Evolutionary conservation across 139 green algal genomes (phyloP), one percentile per base, ranked within the genome.

Genomic region (Volvox africanus): DNA sequence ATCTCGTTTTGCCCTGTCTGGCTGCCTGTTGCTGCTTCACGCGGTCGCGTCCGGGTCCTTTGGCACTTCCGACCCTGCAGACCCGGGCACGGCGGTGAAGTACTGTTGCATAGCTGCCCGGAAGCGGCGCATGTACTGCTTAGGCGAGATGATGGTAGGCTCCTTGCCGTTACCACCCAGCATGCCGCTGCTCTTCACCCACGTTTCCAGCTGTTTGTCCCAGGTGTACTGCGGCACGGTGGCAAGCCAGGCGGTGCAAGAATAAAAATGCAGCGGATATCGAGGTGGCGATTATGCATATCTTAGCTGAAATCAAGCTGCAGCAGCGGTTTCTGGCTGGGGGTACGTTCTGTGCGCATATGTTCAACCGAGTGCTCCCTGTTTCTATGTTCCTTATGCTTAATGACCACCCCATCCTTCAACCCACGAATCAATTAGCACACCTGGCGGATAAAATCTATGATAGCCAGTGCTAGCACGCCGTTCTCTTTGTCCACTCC

Each of bases 151-250:
- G 86, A 99, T 96, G 35, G 98, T 99, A 14, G 98, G 98, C 92
- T 98, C 96, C 92, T 95, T 94, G 78, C 92, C 94, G 20, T 93
- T 94, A 30, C 97, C 96, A 1, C 97, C 98, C 91, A 99, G 93
- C 30, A 99, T 96, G 44, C 97, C 98, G 73, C 85, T 96, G 28
- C 94, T 94, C 95, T 99, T 99, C n/a, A 99, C 97, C 97, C 97
- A 99, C 36, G 95, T 98, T 94, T 99, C 98, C 35, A 99, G 93
- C 91, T 99, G 96, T 95, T 99, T 99, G 94, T 99, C 98, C 97
- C 96, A 99, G 16, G 98, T 99, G 93, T 99, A 99, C 94, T 98
- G 95, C 21, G 65, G 65, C 44, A 55, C 5, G 44, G 44, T 55
- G 9, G 44, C 44, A 55, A 55, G 44, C 44, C 44, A 55, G 44